These are phyloP conservation scores for Cyberlindnera euphorbiae DNA, from an alignment of 805 yeast species.

Conservation along the genomic window DNA sequence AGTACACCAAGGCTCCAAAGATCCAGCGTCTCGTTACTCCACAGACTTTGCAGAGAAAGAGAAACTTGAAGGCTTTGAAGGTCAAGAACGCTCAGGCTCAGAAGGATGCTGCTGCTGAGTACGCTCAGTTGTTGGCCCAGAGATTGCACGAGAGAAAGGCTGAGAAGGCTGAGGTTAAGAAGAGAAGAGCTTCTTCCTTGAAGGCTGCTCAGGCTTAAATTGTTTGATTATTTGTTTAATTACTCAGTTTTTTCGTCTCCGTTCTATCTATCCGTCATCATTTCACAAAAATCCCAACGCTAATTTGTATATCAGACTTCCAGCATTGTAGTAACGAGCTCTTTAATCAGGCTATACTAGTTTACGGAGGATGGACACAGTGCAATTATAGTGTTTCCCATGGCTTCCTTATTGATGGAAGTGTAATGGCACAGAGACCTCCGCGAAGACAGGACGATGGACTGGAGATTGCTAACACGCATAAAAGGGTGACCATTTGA, in stretches of 20 bases:
- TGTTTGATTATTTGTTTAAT: conserved; percentile 4
- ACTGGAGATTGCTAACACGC: no score
- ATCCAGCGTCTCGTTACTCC: conserved; percentile 99
- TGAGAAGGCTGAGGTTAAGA: conserved; percentile 96
- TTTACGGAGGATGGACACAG: no score
- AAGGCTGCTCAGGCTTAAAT: conserved; percentile 53
- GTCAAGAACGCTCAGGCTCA: conserved; percentile 96
- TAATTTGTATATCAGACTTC: no score
- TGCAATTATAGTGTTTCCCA: no score
- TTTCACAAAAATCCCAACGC: conserved; percentile 9
- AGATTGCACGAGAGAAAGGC: conserved; percentile 98
- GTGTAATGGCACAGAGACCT: no score
- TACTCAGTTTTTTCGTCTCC: no score
- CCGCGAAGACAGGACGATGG: no score
- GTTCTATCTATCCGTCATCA: conserved; percentile 2
- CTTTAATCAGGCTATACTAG: no score
- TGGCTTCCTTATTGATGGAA: no score
- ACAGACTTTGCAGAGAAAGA: conserved; percentile 98
- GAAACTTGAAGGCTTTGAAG: conserved; percentile 91
- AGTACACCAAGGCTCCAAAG: conserved; percentile 99
- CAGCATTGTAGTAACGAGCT: no score
- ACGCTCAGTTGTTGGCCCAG: conserved; percentile 97
- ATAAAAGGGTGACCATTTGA: no score
- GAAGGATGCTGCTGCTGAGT: conserved; percentile 99
- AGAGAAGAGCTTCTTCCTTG: conserved; percentile 99